phyloP scores from a whole-genome alignment of 768 basidiomycete genomes.

The Galerina sulciceps region DNA sequence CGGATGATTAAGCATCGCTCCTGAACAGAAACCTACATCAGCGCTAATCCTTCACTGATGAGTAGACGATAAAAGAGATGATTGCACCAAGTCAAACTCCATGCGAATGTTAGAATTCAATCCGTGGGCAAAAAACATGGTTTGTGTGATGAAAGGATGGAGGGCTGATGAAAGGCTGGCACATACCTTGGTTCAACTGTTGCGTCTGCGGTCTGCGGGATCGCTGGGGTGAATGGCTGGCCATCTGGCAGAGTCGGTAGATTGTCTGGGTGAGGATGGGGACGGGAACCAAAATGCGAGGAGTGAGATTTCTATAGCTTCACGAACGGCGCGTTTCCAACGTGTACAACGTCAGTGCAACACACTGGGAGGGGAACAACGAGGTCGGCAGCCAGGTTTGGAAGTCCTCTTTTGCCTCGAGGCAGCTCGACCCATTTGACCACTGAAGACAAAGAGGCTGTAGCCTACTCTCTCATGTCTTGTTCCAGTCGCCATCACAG shows the following conservation, averaged over 20 bases:
- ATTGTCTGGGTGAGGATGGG: constrained; percentile 20
- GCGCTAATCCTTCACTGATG: constrained; percentile 20
- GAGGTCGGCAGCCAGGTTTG: constrained; percentile 63
- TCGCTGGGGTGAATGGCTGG: constrained; percentile 64
- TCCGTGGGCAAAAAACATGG: constrained; percentile 14
- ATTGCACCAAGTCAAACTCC: background rate
- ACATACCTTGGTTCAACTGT: constrained; percentile 52
- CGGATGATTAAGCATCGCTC: constrained; percentile 44
- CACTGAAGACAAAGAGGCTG: constrained; percentile 12
- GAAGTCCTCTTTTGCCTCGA: constrained; percentile 44
- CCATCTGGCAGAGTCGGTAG: constrained; percentile 44
- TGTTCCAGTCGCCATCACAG: background rate
- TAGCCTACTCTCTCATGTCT: constrained; percentile 1
- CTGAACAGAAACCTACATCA: constrained; percentile 36
- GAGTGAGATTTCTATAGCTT: constrained; percentile 33
- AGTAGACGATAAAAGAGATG: constrained; percentile 18
- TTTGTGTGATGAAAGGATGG: constrained; percentile 21
- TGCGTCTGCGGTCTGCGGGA: constrained; percentile 56
- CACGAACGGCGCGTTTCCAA: constrained; percentile 64
- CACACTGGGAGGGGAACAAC: constrained; percentile 48
- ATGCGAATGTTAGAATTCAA: constrained; percentile 3
- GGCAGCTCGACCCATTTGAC: constrained; percentile 30
- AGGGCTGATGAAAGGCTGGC: constrained; percentile 2
- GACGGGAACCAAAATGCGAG: constrained; percentile 19
- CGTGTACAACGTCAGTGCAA: constrained; percentile 56